phyloP scores from a whole-genome alignment of 176 grass and related monocot species.

The Poa pratensis region DNA sequence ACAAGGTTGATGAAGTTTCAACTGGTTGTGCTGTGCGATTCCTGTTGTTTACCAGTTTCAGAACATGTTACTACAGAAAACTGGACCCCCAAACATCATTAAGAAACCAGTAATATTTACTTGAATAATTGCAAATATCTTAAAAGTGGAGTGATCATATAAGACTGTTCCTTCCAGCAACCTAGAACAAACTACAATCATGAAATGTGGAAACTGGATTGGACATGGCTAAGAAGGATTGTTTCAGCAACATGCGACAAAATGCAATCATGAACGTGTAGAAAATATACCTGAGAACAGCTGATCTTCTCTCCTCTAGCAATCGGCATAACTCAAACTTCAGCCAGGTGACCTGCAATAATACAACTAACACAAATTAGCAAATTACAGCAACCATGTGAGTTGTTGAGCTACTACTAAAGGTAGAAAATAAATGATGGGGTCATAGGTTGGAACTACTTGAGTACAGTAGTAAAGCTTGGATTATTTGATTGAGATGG shows the following conservation, averaged over 20 bases:
- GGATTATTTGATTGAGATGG: slow-evolving; percentile 25
- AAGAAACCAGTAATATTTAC: slow-evolving; percentile 3
- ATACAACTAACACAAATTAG: slow-evolving; percentile 34
- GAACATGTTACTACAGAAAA: slow-evolving; percentile 15
- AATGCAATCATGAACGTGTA: background rate
- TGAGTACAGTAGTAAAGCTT: slow-evolving; percentile 3
- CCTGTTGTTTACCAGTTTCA: background rate
- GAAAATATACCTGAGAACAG: slow-evolving; percentile 80
- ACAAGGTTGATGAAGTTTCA: slow-evolving; percentile 11
- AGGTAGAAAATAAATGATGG: slow-evolving; percentile 30
- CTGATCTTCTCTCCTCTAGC: slow-evolving; percentile 93
- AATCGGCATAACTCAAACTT: slow-evolving; percentile 88
- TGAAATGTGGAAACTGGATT: background rate
- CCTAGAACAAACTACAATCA: slow-evolving; percentile 1
- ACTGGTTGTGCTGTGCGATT: background rate
- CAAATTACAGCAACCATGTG: background rate
- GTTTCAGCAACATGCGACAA: slow-evolving; percentile 32
- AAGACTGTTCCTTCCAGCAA: slow-evolving; percentile 42
- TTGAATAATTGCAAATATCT: slow-evolving; percentile 1
- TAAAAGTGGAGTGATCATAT: slow-evolving; percentile 6
- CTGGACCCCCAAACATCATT: background rate
- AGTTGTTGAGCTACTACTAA: slow-evolving; percentile 22
- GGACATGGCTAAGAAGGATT: slow-evolving; percentile 56
- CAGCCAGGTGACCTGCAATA: slow-evolving; percentile 70
- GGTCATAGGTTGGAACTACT: slow-evolving; percentile 24